A percentile compares a stretch with the other conserved stretches of the same genome.
These are phyloP conservation scores for Tricharina praecox DNA, from an alignment of 495 filamentous ascomycete genomes.

Conservation along the genomic window DNA sequence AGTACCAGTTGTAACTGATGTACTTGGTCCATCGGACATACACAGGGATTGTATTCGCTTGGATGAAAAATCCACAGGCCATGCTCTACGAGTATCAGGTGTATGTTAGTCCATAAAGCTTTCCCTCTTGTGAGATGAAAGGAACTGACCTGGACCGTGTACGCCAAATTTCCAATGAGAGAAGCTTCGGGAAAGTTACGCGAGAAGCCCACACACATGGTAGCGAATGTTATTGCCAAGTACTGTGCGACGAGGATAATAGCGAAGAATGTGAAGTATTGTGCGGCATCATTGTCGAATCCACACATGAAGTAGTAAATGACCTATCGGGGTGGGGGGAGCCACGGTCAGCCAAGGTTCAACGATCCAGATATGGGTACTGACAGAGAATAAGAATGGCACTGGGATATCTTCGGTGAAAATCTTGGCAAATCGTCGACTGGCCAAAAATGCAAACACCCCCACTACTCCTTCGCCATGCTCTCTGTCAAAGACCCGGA, in stretches of 20 bases:
- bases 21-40: conserved; percentile 60
- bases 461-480: conserved; percentile 51
- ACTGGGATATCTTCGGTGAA: conserved; percentile 52
- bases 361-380: conserved; percentile 1
- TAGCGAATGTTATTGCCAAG: conserved; percentile 45
- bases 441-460: conserved; percentile 47
- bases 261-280: conserved; percentile 53
- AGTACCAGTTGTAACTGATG: conserved; percentile 45
- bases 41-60: conserved; percentile 50
- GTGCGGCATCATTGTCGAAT: conserved; percentile 39
- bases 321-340: conserved; percentile 20
- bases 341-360: background rate
- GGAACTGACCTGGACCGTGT: conserved; percentile 51
- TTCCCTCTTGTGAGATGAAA: too few species aligned
- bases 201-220: conserved; percentile 40
- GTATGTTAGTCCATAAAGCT: too few species aligned
- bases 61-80: conserved; percentile 57
- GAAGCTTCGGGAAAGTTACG: conserved; percentile 46
- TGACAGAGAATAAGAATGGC: conserved; percentile 43
- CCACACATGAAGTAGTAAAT: conserved; percentile 66
- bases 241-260: conserved; percentile 49
- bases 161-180: conserved; percentile 49
- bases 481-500: conserved; percentile 57
- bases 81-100: conserved; percentile 41
- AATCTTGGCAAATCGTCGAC: conserved; percentile 45